Evolutionary conservation across 331 rosid genomes (phyloP), one percentile per base, ranked within the genome.

Genomic region (Prunus yedoensis): DNA sequence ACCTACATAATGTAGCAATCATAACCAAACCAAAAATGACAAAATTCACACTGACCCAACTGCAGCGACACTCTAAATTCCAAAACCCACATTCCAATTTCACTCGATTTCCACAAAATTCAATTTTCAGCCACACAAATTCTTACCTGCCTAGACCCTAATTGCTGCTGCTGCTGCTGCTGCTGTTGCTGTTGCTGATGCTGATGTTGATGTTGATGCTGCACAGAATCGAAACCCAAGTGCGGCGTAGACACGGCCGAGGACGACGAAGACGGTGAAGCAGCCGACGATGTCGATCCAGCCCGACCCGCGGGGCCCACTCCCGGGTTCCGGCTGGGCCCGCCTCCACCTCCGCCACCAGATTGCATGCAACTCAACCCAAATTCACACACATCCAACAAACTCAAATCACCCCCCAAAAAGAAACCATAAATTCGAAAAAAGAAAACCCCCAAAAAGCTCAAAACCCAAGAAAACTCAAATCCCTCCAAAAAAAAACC

Each of bases 81-180:
- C 57, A 59, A 57, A 61, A 68, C 79, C 63, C 78, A 80, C 59
- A 53, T 62, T 41, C 74, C 57, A 59, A 57, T 58, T 82, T 56
- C 21, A 74, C 74, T 68, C 53, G 56, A 77, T 77, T 23, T 35
- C 64, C 73, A 71, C 18, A 59, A 32, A 84, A 28, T 83, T 75
- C 66, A 52, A 79, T 78, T 81, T 69, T 54, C 78, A 74, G 75
- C 69, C 63, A 79, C 62, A 72, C 68, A 79, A 68, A 30, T 70
- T 54, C 84, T 77, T 81, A 95, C 99, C 98, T 92, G 97, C 76
- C 99, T 85, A 84, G 96, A 85, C 79, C 91, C 96, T 50, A 83
- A 54, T 82, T 90, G 94, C 77, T 87, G 91, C 73, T 86, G 23
- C 23, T 23, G 88, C 0, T 86, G 87, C 1, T 80, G 91, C 0